A percentile compares a stretch with the other conserved stretches of the same genome.
These are phyloP conservation scores for Bauhinia variegata DNA, from an alignment of 306 rosid species.

Conservation along the genomic window DNA sequence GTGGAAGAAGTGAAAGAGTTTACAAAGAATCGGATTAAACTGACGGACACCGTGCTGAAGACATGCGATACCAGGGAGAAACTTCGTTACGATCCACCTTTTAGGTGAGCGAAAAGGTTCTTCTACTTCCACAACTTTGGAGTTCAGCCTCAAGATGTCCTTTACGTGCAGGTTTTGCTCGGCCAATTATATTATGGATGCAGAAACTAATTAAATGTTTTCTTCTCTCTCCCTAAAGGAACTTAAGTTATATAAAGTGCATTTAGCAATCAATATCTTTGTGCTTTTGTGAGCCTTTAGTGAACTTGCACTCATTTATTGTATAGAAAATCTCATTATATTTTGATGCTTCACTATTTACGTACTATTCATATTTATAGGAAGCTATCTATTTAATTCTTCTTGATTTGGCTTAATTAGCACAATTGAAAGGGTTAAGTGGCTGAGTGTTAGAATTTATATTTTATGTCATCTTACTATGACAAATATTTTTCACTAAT, in stretches of 20 bases:
- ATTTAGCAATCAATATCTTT: too few relatives aligned
- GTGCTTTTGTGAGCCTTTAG: too few relatives aligned
- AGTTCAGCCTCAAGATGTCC: conserved; percentile 79
- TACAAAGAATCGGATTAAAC: conserved; percentile 65
- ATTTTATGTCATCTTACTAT: neutral
- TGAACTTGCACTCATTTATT: too few relatives aligned
- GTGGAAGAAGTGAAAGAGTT: conserved; percentile 80
- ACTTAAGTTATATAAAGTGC: too few relatives aligned
- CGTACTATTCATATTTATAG: neutral
- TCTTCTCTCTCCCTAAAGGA: too few relatives aligned
- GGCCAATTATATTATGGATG: conserved; percentile 21
- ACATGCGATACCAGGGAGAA: conserved; percentile 56
- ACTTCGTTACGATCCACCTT: conserved; percentile 73
- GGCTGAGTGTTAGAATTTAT: neutral
- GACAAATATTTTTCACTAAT: conserved; percentile 17
- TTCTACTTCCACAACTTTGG: conserved; percentile 88
- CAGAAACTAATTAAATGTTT: too few relatives aligned
- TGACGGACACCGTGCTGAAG: conserved; percentile 71
- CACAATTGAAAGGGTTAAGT: conserved; percentile 8
- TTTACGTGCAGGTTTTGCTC: conserved; percentile 74
- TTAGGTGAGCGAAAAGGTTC: conserved; percentile 56
- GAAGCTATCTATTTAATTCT: conserved; percentile 2
- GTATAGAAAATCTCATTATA: too few relatives aligned
- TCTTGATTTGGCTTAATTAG: conserved; percentile 24
- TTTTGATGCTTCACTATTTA: neutral